phyloP scores from a whole-genome alignment of 768 basidiomycete genomes.

The Hemileccinum impolitum region DNA sequence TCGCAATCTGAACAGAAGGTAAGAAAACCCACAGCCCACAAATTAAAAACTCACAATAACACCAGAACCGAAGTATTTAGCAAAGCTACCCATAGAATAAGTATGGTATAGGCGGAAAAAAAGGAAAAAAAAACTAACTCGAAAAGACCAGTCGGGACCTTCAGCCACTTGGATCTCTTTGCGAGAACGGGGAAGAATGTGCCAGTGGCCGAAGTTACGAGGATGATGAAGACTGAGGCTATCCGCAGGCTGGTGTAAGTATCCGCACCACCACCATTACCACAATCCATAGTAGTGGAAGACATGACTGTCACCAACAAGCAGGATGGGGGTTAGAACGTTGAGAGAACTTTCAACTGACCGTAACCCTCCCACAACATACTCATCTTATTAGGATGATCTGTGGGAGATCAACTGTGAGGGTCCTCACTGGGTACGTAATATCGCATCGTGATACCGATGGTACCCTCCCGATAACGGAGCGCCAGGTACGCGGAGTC shows the following conservation, averaged over 20 bases:
- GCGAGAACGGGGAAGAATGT: constrained; percentile 73
- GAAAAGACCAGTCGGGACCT: constrained; percentile 42
- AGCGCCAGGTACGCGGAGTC: no score
- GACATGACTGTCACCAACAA: constrained; percentile 18
- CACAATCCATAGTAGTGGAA: constrained; percentile 35
- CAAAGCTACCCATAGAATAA: constrained; percentile 49
- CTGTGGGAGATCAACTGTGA: constrained; percentile 23
- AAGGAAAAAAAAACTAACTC: constrained; percentile 49
- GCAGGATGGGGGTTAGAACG: background rate
- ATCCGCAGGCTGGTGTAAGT: constrained; percentile 54
- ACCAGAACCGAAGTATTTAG: constrained; percentile 89
- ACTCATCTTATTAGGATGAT: background rate
- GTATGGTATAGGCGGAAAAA: background rate
- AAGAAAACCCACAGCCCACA: background rate
- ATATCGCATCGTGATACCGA: background rate
- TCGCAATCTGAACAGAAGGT: constrained; percentile 61
- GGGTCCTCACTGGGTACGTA: constrained; percentile 18
- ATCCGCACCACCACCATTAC: constrained; percentile 49
- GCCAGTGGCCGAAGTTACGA: constrained; percentile 54
- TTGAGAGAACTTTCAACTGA: background rate
- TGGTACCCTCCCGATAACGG: constrained; percentile 25
- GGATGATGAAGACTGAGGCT: constrained; percentile 72
- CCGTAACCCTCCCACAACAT: background rate
- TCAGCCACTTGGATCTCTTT: constrained; percentile 46
- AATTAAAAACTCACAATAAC: constrained; percentile 60